Evolutionary conservation across 1,139 yeast species (phyloP).

Genomic region (Sugiyamaella sp.): DNA sequence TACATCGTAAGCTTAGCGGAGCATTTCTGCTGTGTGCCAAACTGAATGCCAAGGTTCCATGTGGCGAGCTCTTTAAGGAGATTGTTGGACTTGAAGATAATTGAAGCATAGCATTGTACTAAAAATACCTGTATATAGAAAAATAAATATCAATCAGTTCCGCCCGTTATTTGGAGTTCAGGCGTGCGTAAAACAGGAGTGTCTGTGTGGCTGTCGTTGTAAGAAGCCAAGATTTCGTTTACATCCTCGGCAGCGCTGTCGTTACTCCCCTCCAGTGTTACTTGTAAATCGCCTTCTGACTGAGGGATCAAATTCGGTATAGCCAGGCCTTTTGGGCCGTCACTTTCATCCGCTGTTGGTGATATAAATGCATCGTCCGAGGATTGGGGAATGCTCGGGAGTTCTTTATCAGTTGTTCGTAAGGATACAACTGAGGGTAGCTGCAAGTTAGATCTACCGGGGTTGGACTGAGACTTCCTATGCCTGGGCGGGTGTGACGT

Average conservation of each 20-base stretch:
- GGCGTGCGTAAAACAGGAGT: neutral
- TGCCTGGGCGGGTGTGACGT: constrained; percentile 22
- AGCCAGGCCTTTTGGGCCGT: constrained; percentile 2
- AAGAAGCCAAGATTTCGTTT: constrained; percentile 10
- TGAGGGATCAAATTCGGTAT: neutral
- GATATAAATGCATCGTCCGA: too few species aligned
- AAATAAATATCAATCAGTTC: neutral
- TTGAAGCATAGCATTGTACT: neutral
- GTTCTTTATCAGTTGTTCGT: constrained; percentile 1
- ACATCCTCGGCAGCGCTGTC: constrained; percentile 7
- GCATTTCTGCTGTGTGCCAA: constrained; percentile 89
- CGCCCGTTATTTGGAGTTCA: constrained; percentile 3
- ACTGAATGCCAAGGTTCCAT: constrained; percentile 79
- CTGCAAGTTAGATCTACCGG: constrained; percentile 17
- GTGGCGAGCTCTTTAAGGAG: constrained; percentile 75
- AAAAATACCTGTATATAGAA: neutral
- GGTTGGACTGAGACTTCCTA: constrained; percentile 25
- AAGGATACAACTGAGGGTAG: constrained; percentile 12
- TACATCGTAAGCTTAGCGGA: constrained; percentile 94
- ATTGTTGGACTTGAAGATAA: constrained; percentile 53
- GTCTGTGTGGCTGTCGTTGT: neutral
- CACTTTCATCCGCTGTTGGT: neutral
- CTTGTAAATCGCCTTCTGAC: neutral
- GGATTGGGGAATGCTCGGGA: constrained; percentile 5
- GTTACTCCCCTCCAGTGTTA: neutral